Percentiles rank a stretch among this genome's conserved stretches.
These are phyloP conservation scores for Auricularia cornea DNA, from an alignment of 768 basidiomycete species.

Conservation along the genomic window DNA sequence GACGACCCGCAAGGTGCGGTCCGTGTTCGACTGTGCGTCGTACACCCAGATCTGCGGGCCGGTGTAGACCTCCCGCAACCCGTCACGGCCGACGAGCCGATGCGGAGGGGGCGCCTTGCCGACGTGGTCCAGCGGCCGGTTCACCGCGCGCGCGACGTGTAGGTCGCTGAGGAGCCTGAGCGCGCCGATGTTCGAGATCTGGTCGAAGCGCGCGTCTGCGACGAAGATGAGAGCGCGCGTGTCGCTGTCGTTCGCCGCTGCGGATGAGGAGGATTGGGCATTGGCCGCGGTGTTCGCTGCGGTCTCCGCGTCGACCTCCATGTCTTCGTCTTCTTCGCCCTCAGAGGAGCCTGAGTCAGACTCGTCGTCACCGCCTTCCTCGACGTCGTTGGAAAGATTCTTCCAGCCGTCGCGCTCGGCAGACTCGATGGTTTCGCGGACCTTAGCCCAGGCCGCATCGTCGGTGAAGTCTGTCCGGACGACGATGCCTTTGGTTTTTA, in stretches of 20 bases:
- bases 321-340: background rate
- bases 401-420: background rate
- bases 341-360: background rate
- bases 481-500: background rate
- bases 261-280: background rate
- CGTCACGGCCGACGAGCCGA: background rate
- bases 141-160: background rate
- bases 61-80: background rate
- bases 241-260: background rate
- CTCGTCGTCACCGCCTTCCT: background rate
- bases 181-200: background rate
- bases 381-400: background rate
- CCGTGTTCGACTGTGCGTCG: background rate
- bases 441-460: background rate
- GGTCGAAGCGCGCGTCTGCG: background rate
- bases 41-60: background rate
- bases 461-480: background rate
- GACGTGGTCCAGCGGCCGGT: background rate
- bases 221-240: background rate
- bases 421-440: background rate
- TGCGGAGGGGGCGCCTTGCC: background rate
- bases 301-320: background rate
- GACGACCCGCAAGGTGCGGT: background rate
- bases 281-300: background rate
- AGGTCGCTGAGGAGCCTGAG: background rate